Conservation (phyloP, 371 early-diverging fungal species). For the Dinochytrium kinnereticum region DNA sequence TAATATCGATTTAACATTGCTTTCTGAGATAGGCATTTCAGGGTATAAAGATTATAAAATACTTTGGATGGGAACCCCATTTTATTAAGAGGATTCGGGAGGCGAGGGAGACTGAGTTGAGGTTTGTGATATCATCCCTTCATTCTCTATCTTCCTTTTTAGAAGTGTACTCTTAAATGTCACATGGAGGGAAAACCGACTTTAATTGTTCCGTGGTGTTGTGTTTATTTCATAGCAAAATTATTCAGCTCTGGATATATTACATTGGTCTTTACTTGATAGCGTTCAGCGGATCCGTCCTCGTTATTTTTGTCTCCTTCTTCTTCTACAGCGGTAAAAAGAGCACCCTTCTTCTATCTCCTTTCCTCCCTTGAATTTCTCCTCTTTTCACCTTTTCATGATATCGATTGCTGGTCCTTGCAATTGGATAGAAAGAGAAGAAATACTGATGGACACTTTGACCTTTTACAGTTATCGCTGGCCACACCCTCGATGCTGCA, state of each 20-base stretch:
- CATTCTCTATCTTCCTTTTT: no score
- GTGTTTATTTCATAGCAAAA: no score
- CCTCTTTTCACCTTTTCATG: conserved; percentile 21
- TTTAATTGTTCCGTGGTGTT: no score
- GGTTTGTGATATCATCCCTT: no score
- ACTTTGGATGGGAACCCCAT: conserved; percentile 51
- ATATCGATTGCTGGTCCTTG: no score
- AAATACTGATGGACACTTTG: no score
- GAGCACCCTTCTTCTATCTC: no score
- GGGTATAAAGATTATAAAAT: conserved; percentile 52
- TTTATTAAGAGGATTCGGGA: conserved; percentile 49
- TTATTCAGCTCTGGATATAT: conserved; percentile 18
- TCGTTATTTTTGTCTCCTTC: conserved; percentile 45
- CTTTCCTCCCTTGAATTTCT: conserved; percentile 14
- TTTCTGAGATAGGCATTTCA: no score
- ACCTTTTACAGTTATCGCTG: conserved; percentile 30
- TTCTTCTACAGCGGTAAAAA: conserved; percentile 41
- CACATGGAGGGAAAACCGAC: no score
- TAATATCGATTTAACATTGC: no score
- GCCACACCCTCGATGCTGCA: conserved; percentile 44
- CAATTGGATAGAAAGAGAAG: no score
- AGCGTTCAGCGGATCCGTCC: conserved; percentile 30
- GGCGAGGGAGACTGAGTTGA: conserved; percentile 41
- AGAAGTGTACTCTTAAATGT: no score
- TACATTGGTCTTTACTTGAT: conserved; percentile 27